Percentiles rank a stretch among this genome's conserved stretches.
These are phyloP conservation scores for Aspergillus awamori DNA, from an alignment of 2,329 filamentous ascomycete species.

Conservation along the genomic window DNA sequence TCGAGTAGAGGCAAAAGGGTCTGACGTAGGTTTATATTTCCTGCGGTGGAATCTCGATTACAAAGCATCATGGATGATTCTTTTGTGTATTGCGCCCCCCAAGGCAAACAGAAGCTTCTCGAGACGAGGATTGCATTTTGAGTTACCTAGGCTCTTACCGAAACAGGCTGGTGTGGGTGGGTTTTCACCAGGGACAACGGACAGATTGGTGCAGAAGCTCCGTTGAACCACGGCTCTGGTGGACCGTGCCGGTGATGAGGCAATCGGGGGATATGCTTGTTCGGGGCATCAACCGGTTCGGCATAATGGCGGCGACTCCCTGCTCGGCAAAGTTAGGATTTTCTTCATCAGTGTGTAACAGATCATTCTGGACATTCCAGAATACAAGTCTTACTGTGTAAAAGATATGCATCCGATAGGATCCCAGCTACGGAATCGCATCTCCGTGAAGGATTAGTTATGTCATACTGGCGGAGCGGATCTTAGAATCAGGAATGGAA, in stretches of 20 bases:
- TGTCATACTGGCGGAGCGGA: too few species aligned
- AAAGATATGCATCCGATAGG: too few species aligned
- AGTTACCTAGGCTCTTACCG: neutral
- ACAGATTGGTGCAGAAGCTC: neutral
- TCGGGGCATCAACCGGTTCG: neutral
- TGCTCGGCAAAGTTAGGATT: too few species aligned
- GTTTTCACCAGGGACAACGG: neutral
- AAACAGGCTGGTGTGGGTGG: neutral
- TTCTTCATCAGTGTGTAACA: too few species aligned
- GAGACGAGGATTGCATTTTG: neutral
- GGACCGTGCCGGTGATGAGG: neutral
- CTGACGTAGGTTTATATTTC: neutral
- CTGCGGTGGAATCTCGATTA: neutral
- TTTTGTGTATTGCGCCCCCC: neutral
- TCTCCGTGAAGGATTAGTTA: too few species aligned
- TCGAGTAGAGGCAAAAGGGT: too few species aligned
- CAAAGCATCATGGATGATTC: neutral
- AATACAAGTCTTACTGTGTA: too few species aligned
- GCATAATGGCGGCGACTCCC: too few species aligned
- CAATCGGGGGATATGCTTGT: neutral
- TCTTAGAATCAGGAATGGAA: too few species aligned
- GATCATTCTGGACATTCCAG: too few species aligned
- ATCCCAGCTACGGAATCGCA: too few species aligned
- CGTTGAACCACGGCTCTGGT: conserved; percentile 3
- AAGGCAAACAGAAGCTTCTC: conserved; percentile 1